phyloP scores from a whole-genome alignment of 2,329 filamentous ascomycete genomes.

The Fusarium chuoi region DNA sequence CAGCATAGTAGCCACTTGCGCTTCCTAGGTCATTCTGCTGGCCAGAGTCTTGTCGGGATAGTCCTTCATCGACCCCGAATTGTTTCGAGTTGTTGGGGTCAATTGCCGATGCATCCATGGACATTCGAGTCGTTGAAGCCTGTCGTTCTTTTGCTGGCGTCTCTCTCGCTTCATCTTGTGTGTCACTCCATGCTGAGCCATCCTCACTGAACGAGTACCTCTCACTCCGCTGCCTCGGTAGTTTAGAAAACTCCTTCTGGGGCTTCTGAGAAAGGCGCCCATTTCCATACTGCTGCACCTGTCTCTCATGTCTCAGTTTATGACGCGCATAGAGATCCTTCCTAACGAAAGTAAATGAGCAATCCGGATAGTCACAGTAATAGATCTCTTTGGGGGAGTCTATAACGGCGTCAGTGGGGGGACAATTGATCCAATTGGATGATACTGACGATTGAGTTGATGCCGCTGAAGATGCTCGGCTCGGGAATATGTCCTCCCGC shows the following conservation, averaged over 20 bases:
- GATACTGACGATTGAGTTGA: conserved; percentile 41
- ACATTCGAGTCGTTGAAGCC: conserved; percentile 1
- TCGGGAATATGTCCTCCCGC: conserved; percentile 44
- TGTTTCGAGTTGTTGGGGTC: conserved; percentile 5
- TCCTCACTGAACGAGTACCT: conserved; percentile 44
- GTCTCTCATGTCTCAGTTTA: conserved; percentile 43
- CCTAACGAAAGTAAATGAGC: conserved; percentile 45
- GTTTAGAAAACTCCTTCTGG: conserved; percentile 40
- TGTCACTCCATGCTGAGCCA: conserved; percentile 44
- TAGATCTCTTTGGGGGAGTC: conserved; percentile 47
- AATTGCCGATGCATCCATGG: conserved; percentile 18
- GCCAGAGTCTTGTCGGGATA: conserved; percentile 21
- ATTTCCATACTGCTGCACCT: conserved; percentile 43
- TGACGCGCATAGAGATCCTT: conserved; percentile 45
- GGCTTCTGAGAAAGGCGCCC: conserved; percentile 41
- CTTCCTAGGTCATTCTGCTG: conserved; percentile 27
- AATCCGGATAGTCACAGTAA: conserved; percentile 44
- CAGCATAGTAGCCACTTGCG: conserved; percentile 27
- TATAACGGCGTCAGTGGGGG: conserved; percentile 27
- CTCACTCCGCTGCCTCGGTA: conserved; percentile 30
- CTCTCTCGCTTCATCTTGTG: conserved; percentile 41
- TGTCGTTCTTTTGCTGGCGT: conserved; percentile 31
- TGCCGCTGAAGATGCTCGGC: conserved; percentile 44
- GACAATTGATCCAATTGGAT: neutral
- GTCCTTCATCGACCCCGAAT: neutral